Evolutionary conservation across 2,329 filamentous ascomycete species (phyloP), one percentile per base, ranked within the genome.

Genomic region (Penicillium sp.): DNA sequence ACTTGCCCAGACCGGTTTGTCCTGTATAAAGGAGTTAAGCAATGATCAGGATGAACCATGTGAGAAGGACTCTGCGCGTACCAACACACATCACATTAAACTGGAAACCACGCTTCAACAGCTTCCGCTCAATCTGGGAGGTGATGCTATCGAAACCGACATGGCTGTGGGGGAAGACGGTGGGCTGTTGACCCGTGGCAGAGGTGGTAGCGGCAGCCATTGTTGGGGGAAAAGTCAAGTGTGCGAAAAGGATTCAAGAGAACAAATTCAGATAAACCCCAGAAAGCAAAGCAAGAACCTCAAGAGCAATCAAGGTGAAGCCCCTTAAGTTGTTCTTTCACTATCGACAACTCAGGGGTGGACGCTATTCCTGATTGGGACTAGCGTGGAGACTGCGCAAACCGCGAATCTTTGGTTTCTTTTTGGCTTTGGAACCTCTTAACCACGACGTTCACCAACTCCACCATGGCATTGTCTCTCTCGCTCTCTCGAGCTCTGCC

Each of bases 111-210:
- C 95, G 92, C 87, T 99, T 99, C 82, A 99, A 80, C 76, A 98
- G 89, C 89, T 99, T 99, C 83, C 91, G 90, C 88, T 99, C 95
- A 72, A 99, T 99, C 85, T 99, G 95, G 69, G 89, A 92, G 71
- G 95, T 99, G 85, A 99, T 99, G 84, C 92, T 97, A 84, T 99
- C 95, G 84, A 99, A 99, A 87, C 95, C 95, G 79, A 99, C 95
- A 85, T 98, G 95, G 89, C 89, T 96, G 78, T 95, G 89, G 74
- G 95, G 95, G 80, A 91, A 95, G 77, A 89, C 85, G 14, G 79
- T 73, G 66, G 81, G 81, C 72, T 73, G 70, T 43, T 70, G 63
- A 65, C 69, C 64, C 52, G 71, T 66, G 59, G 79, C 75, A 67
- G 78, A 75, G 59, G 89, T 86, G 73, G 87, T 87, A 72, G 86